These are phyloP conservation scores for Talaromyces nanjingensis DNA, from an alignment of 495 filamentous ascomycete species.

Conservation along the genomic window DNA sequence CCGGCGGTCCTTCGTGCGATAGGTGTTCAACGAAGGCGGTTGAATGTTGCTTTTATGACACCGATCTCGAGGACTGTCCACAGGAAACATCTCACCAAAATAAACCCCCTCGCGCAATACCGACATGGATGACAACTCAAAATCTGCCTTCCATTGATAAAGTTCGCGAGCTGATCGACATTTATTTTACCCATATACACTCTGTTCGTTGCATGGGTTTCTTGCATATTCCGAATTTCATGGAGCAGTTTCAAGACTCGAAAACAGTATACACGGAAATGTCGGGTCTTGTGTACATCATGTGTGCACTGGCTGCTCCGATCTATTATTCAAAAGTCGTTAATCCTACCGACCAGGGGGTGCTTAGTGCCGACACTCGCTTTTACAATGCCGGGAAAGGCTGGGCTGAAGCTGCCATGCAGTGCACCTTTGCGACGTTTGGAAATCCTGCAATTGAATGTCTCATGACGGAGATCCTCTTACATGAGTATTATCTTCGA, in stretches of 20 bases:
- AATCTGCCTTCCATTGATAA: conserved; percentile 1
- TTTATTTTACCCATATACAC: neutral
- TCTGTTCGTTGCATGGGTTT: conserved; percentile 4
- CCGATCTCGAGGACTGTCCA: neutral
- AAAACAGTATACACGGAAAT: neutral
- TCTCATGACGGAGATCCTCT: conserved; percentile 4
- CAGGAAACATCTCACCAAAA: neutral
- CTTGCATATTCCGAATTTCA: conserved; percentile 5
- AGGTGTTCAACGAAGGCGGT: conserved; percentile 1
- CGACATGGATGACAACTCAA: neutral
- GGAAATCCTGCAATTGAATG: conserved; percentile 4
- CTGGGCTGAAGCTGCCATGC: conserved; percentile 5
- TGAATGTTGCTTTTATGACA: neutral
- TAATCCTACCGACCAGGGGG: neutral
- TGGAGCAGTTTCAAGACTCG: conserved; percentile 1
- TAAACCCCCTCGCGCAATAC: neutral
- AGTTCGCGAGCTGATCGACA: neutral
- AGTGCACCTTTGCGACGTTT: neutral
- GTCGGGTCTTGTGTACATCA: neutral
- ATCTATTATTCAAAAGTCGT: neutral
- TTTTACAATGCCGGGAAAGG: conserved; percentile 3
- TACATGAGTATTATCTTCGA: conserved; percentile 3
- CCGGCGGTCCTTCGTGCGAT: neutral
- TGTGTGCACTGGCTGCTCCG: conserved; percentile 6
- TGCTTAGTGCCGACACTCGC: neutral